These are phyloP conservation scores for Globisporangium sylvaticum DNA, from an alignment of 352 stramenopile genomes.

Conservation along the genomic window DNA sequence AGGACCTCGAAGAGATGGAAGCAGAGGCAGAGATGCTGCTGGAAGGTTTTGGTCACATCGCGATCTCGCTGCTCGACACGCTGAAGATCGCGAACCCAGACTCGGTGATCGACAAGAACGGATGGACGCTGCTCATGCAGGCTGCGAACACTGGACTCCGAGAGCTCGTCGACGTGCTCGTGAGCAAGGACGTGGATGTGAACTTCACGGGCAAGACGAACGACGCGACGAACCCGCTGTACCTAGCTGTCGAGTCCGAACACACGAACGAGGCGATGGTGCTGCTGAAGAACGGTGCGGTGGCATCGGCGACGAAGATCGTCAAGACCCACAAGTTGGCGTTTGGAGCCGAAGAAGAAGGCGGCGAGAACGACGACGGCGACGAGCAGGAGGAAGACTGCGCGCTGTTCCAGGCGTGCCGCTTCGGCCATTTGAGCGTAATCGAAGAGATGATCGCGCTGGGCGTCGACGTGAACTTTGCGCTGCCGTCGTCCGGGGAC, in stretches of 20 bases:
- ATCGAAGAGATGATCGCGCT: slow-evolving; percentile 76
- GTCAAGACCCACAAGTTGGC: slow-evolving; percentile 40
- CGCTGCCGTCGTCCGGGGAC: slow-evolving; percentile 57
- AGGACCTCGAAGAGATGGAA: slow-evolving; percentile 73
- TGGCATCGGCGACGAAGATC: slow-evolving; percentile 57
- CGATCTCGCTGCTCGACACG: slow-evolving; percentile 42
- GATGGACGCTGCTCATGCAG: slow-evolving; percentile 86
- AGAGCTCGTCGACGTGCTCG: slow-evolving; percentile 49
- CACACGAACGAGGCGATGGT: slow-evolving; percentile 67
- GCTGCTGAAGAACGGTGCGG: slow-evolving; percentile 67
- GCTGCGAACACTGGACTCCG: slow-evolving; percentile 68
- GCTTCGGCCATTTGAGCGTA: slow-evolving; percentile 57
- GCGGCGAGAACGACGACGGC: slow-evolving; percentile 21
- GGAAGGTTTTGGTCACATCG: slow-evolving; percentile 56
- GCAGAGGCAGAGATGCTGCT: slow-evolving; percentile 63
- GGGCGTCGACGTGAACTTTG: slow-evolving; percentile 68
- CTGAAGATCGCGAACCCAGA: slow-evolving; percentile 36
- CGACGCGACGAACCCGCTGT: slow-evolving; percentile 57
- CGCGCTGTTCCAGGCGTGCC: slow-evolving; percentile 73
- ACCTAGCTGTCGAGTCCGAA: slow-evolving; percentile 70
- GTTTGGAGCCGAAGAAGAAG: slow-evolving; percentile 20
- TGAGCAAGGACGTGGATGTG: slow-evolving; percentile 51
- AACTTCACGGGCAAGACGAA: slow-evolving; percentile 49
- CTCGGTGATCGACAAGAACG: slow-evolving; percentile 60
- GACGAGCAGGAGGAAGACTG: slow-evolving; percentile 60